Evolutionary conservation across 2,329 filamentous ascomycete genomes (phyloP), one percentile per base, ranked within the genome.

Genomic region (Geosmithia morbida): DNA sequence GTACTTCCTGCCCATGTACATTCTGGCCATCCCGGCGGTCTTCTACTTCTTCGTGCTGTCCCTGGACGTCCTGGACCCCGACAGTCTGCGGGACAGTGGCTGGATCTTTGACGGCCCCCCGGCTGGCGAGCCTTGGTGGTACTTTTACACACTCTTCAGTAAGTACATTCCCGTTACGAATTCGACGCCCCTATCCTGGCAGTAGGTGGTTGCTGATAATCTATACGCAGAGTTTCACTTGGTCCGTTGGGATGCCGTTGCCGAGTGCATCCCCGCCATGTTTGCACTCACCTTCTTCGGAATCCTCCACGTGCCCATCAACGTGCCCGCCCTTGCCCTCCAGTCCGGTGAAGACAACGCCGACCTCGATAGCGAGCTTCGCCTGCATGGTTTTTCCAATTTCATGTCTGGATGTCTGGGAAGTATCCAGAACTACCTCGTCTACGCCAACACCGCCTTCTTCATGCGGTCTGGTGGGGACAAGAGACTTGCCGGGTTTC

Each of bases 231-330:
- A 92, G 58, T 87, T 95, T 57, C 71, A 81, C 45, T 71, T 83
- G 20, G 84, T 97, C 2, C 77, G 89, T 55, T 95, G 87, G 85
- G 73, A 75, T 43, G 92, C 90, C 2, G 75, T 98, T 45, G 67
- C 73, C n/a, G 81, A 88, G 57, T 89, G 85, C 1, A 74, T 96
- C 29, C 92, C 92, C 1, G 89, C 92, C 29, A 97, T 98, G 86
- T 81, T 98, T 56, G 92, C 92, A 0, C 68, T 98, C 51, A 97
- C 92, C 0, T 98, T 98, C 69, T 98, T 98, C 57, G 92, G 92
- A 46, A 83, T 98, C 48, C 75, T 98, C 2, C 92, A 98, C 60
- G 92, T 98, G 2, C 92, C 92, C 0, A 98, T 98, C 66, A 98
- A 98, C 57, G 89, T 98, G 4, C 92, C 92, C 2, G 92, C 92